Conservation (phyloP, 1,284 basidiomycete species). For the Trichosporon inkin region DNA sequence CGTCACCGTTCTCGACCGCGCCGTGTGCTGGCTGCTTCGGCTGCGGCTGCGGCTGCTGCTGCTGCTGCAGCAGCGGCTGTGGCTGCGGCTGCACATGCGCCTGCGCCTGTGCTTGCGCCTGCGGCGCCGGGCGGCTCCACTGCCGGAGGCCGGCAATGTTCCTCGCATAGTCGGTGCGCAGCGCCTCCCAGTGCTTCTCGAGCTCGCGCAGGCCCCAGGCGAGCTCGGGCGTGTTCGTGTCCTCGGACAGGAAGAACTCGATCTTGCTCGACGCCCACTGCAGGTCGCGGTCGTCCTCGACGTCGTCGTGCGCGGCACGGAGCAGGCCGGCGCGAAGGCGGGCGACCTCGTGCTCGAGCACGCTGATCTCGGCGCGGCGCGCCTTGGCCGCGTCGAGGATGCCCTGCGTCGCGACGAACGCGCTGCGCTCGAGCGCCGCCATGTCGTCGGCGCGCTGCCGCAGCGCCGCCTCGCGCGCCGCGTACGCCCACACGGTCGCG, state of each 20-base stretch:
- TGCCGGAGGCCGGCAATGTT: not conserved
- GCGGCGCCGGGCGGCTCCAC: not conserved
- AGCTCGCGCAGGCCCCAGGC: slow-evolving; percentile 32
- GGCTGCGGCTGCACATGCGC: too few relatives aligned
- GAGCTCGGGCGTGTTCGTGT: slow-evolving; percentile 37
- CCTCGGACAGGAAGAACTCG: slow-evolving; percentile 38
- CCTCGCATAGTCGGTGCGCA: slow-evolving; percentile 20
- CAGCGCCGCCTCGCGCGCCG: slow-evolving; percentile 30
- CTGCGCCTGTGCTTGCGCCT: too few relatives aligned
- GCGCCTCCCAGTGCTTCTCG: slow-evolving; percentile 35
- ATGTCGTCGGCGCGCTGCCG: slow-evolving; percentile 34
- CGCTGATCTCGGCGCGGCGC: slow-evolving; percentile 23
- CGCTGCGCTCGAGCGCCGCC: slow-evolving; percentile 27
- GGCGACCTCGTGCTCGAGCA: slow-evolving; percentile 23
- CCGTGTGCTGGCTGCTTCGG: too few relatives aligned
- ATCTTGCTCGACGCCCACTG: slow-evolving; percentile 32
- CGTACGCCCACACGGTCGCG: slow-evolving; percentile 33
- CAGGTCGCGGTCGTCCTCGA: slow-evolving; percentile 31
- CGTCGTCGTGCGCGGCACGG: slow-evolving; percentile 19
- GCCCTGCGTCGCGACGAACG: slow-evolving; percentile 31
- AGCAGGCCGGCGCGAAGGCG: slow-evolving; percentile 21
- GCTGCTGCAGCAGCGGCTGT: not conserved
- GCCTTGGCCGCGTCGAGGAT: slow-evolving; percentile 27
- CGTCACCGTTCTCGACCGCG: too few relatives aligned
- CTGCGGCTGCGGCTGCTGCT: not conserved